These are phyloP conservation scores for Bjerkandera adusta DNA, from an alignment of 1,284 basidiomycete genomes.

Conservation along the genomic window DNA sequence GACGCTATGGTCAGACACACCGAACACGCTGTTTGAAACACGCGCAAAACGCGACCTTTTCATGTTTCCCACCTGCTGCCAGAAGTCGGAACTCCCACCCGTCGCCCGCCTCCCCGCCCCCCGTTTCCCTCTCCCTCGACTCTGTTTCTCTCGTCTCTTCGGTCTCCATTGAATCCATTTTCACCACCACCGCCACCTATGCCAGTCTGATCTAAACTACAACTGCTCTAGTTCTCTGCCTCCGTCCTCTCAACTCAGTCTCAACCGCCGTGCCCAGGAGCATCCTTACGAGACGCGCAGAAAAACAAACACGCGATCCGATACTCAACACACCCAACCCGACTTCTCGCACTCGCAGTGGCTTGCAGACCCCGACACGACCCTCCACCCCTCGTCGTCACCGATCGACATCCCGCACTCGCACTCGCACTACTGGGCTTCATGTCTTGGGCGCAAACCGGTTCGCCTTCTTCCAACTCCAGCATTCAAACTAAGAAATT, in stretches of 20 bases:
- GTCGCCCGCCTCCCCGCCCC: conserved; percentile 15
- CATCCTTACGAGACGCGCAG: conserved; percentile 41
- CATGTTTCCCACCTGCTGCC: conserved; percentile 11
- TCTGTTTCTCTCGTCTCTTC: conserved; percentile 16
- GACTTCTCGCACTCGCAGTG: conserved; percentile 47
- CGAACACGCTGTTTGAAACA: too few species aligned
- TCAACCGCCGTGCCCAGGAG: conserved; percentile 35
- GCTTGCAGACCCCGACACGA: conserved; percentile 56
- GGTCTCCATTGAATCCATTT: conserved; percentile 23
- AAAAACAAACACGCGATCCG: conserved; percentile 63
- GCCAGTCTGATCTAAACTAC: conserved; percentile 25
- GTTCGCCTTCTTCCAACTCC: too few species aligned
- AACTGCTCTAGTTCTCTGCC: conserved; percentile 17
- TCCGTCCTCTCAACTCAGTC: conserved; percentile 22
- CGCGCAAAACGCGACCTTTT: too few species aligned
- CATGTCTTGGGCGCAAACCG: too few species aligned
- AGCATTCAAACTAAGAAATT: too few species aligned
- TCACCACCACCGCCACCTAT: conserved; percentile 18
- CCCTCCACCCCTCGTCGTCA: conserved; percentile 37
- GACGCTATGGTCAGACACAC: too few species aligned
- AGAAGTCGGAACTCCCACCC: conserved; percentile 23
- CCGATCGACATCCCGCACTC: conserved; percentile 60
- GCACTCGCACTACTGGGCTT: conserved; percentile 31
- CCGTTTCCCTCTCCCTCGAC: conserved; percentile 8
- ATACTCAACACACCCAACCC: too few species aligned